Conservation (phyloP, 148 eudicot species). For the Bassia scoparia region DNA sequence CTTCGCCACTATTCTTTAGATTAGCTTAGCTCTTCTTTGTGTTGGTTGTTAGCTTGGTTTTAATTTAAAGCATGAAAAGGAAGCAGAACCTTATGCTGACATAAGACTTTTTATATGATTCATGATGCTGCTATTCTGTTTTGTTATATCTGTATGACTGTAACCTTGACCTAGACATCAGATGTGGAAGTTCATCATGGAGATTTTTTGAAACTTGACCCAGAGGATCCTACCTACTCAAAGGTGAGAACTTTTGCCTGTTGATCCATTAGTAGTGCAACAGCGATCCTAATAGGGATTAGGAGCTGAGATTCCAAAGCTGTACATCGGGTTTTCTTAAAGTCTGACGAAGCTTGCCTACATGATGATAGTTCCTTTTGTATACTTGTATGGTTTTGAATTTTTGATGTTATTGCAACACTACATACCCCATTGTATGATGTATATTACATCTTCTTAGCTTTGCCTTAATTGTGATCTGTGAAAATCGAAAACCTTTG, state of each 20-base stretch:
- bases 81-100: background rate
- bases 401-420: background rate
- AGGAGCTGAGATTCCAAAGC: too few species aligned
- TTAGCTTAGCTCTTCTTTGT: background rate
- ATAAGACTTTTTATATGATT: background rate
- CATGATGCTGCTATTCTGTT: background rate
- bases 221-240: slow-evolving; percentile 60
- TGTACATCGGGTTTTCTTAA: slow-evolving; percentile 5
- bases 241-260: slow-evolving; percentile 37
- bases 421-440: background rate
- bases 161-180: slow-evolving; percentile 55
- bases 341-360: background rate
- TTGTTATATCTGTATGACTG: background rate
- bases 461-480: background rate
- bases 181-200: slow-evolving; percentile 74
- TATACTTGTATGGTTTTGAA: background rate
- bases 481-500: background rate
- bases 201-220: slow-evolving; percentile 65
- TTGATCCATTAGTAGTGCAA: background rate
- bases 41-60: background rate
- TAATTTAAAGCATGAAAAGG: background rate
- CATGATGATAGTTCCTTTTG: background rate
- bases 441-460: background rate
- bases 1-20: background rate
- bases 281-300: too few species aligned